Percentiles rank a stretch among this genome's conserved stretches.
Conservation (phyloP, 768 basidiomycete species). For the Pisolithus albus region DNA sequence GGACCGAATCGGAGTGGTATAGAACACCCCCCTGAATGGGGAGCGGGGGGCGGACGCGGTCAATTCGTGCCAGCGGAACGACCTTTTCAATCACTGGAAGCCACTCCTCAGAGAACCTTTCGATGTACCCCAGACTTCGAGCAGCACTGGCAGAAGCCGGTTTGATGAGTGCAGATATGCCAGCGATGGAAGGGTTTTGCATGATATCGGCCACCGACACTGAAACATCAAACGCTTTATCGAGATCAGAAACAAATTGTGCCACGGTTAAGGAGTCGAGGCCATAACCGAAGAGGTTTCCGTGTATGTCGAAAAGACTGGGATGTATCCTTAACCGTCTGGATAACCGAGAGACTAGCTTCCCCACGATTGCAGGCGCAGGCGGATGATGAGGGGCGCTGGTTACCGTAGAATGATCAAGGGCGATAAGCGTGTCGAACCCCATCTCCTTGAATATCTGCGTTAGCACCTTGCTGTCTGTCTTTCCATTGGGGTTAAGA, state of each 20-base stretch:
- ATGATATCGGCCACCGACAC: conserved; percentile 27
- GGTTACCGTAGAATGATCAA: background rate
- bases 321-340: conserved; percentile 11
- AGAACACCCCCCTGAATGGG: conserved; percentile 44
- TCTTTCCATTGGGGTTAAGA: conserved; percentile 34
- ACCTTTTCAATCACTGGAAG: conserved; percentile 5
- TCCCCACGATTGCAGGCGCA: conserved; percentile 27
- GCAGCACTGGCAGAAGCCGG: background rate
- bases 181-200: conserved; percentile 17
- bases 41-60: conserved; percentile 35
- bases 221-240: conserved; percentile 9
- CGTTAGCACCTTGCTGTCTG: conserved; percentile 24
- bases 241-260: conserved; percentile 18
- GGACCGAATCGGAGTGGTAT: conserved; percentile 32
- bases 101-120: conserved; percentile 16
- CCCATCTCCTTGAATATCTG: conserved; percentile 19
- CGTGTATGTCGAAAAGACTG: conserved; percentile 13
- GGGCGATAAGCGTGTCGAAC: conserved; percentile 16
- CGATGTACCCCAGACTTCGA: conserved; percentile 1
- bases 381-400: background rate
- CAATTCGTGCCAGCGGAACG: conserved; percentile 4
- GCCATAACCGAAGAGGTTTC: conserved; percentile 28
- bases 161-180: conserved; percentile 14
- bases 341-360: conserved; percentile 31
- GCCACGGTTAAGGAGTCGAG: conserved; percentile 27